Base-by-base conservation (phyloP, 495 filamentous ascomycete species). In the Penicillium angulare region DNA sequence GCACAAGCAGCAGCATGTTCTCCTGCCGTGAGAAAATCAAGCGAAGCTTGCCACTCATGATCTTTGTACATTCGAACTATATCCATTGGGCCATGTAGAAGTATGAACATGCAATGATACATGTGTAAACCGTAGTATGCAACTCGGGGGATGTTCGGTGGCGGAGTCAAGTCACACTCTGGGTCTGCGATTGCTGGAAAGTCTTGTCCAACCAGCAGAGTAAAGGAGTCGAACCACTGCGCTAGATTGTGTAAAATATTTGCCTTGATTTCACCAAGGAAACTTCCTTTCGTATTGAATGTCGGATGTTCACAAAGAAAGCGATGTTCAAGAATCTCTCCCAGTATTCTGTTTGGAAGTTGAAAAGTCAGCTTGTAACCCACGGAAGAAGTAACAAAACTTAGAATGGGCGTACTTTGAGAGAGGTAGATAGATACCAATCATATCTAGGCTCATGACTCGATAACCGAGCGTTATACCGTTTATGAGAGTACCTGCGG, bases 31-130 rank as follows among this genome's bases (percentile, higher is more conserved):
- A 41, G 20, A 21, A 41, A 41, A 15, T 41, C 38, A 3, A 13
- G 15, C 8, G 38, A 41, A 23, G 38, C 20, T 24, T 41, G 38
- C 38, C 38, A 41, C 8, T 10, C 12, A 6, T 41, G 38, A 15
- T 41, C 38, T 23, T 41, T 41, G 38, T 41, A 41, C 38, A 41
- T 41, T 7, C 38, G 38, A 13, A 41, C 38, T n/a, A 41, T 41
- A 24, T 41, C 38, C 38, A 41, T 41, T 23, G 38, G 38, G 4
- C 38, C 38, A 12, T 41, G 38, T 1, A 41, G 21, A 16, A 41
- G 38, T 8, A 41, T 21, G 13, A 41, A 41, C 38, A 41, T 41
- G 20, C 38, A 41, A n/a, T 41, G 38, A 21, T 41, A 41, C 38
- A 41, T 41, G 20, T 41, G 38, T 5, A 41, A 21, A 13, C 38